Conservation (phyloP, 1,284 basidiomycete species). For the Amylostereum chailletii region DNA sequence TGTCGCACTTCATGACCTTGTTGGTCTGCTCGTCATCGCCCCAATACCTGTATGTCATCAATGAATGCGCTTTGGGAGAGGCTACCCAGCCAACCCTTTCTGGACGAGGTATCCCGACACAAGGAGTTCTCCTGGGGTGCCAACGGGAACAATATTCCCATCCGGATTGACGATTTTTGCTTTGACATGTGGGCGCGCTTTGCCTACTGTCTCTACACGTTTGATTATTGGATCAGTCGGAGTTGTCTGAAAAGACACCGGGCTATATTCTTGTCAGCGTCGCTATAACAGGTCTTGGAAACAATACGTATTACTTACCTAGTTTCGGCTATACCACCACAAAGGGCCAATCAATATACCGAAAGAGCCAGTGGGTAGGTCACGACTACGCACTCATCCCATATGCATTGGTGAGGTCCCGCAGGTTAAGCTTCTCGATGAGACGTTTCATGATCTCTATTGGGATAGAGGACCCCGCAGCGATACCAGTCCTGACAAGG, state of each 20-base stretch:
- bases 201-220: slow-evolving; percentile 76
- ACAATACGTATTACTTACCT: slow-evolving; percentile 24
- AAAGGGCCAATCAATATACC: not conserved
- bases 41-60: slow-evolving; percentile 56
- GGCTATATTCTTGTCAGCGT: slow-evolving; percentile 29
- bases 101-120: slow-evolving; percentile 73
- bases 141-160: slow-evolving; percentile 57
- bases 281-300: not conserved
- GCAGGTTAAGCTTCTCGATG: slow-evolving; percentile 57
- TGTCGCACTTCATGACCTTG: slow-evolving; percentile 49
- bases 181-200: slow-evolving; percentile 65
- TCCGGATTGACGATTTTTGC: slow-evolving; percentile 62
- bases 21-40: slow-evolving; percentile 61
- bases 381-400: slow-evolving; percentile 63
- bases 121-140: slow-evolving; percentile 66
- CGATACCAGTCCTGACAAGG: slow-evolving; percentile 60
- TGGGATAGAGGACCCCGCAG: slow-evolving; percentile 71
- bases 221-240: slow-evolving; percentile 59
- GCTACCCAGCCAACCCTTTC: slow-evolving; percentile 46
- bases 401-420: slow-evolving; percentile 69
- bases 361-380: not conserved
- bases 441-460: slow-evolving; percentile 72
- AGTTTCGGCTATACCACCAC: slow-evolving; percentile 39
- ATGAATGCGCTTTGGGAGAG: slow-evolving; percentile 2
- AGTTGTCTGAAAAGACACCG: slow-evolving; percentile 75